phyloP scores from a whole-genome alignment of 139 green algal genomes.

The Deuterostichococcus epilithicus region DNA sequence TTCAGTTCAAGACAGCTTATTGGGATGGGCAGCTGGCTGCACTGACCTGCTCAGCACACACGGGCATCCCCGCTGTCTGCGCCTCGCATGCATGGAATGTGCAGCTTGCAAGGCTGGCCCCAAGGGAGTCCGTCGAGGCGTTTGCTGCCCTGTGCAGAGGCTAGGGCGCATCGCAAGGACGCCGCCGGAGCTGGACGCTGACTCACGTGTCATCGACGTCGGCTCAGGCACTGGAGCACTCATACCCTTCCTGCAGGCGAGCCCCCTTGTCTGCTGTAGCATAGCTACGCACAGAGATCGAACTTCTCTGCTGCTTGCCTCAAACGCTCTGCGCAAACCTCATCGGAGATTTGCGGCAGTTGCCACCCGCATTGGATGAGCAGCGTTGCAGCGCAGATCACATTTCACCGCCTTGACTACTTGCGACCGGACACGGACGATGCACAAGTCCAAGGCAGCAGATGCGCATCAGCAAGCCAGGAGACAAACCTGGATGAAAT shows the following conservation, averaged over 20 bases:
- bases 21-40: no score
- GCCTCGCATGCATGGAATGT: background rate
- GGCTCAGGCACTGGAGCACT: conserved; percentile 63
- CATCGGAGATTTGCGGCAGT: no score
- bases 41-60: no score
- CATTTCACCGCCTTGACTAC: no score
- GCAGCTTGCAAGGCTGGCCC: background rate
- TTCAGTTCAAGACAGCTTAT: no score
- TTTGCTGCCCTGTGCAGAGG: background rate
- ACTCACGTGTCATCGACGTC: conserved; percentile 53
- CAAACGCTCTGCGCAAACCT: background rate
- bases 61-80: no score
- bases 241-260: conserved; percentile 46
- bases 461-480: no score
- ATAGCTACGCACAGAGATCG: background rate
- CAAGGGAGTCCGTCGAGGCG: background rate
- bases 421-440: no score
- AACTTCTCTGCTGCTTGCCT: background rate
- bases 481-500: no score
- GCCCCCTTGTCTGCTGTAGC: background rate
- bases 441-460: no score
- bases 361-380: no score
- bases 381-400: no score
- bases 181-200: conserved; percentile 33
- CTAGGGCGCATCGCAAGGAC: conserved; percentile 28